Base-by-base conservation (phyloP, 2,329 filamentous ascomycete species). In the Hypoxylon sp. region DNA sequence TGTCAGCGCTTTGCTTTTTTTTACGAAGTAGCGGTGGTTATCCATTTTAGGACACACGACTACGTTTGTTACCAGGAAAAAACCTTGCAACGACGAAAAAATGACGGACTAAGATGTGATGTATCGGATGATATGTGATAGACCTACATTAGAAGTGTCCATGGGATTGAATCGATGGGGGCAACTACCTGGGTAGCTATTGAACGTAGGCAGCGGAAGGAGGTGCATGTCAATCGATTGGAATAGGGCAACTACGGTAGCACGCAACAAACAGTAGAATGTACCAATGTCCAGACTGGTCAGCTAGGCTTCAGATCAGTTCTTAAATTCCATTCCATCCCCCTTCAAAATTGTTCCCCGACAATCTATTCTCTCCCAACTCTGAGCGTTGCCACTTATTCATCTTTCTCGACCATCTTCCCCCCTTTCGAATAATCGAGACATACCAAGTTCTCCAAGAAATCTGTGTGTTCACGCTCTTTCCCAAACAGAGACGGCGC, bases 101-200 rank as follows among this genome's bases (percentile, higher is more conserved):
- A 42, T 41, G 35, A 42, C 37, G 23, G n/a, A 32, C 19, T 12
- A 31, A 11, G 31, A 47, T 32, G 19, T 47, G 47, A 43, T 23
- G 17, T 8, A 16, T 40, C 21, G 37, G 23, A 12, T 20, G 21
- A 16, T 12, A 5, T 49, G 26, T 45, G 45, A 50, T 44, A 26
- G 15, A 27, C 30, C 25, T 42, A 37, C 49, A 35, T 27, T 29
- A 16, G 12, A 11, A n/a, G n/a, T 29, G 12, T 9, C 8, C 20
- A n/a, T 21, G 26, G 20, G 7, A n/a, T 16, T 29, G n/a, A 20
- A 13, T 19, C n/a, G 31, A 36, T 19, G 17, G 12, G 23, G 16
- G n/a, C n/a, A n/a, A n/a, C n/a, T 36, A 5, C 26, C 21, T 21
- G 16, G 16, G 3, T 16, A 5, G 17, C n/a, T 13, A 8, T 29